These are phyloP conservation scores for Hymenoscyphus salicellus DNA, from an alignment of 2,329 filamentous ascomycete genomes.

Conservation along the genomic window DNA sequence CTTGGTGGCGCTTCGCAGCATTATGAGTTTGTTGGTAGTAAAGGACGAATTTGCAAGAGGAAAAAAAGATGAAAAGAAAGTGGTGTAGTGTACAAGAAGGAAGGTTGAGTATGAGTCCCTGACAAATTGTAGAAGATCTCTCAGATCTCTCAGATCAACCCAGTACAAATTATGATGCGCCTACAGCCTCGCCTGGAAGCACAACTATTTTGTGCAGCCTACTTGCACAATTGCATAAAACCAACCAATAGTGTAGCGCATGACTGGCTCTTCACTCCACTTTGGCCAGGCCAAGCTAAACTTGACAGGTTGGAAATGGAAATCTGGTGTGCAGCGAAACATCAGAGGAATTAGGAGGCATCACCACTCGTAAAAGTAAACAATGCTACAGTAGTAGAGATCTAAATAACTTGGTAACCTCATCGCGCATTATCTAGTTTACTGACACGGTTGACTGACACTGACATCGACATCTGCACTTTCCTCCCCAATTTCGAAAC, in stretches of 20 bases:
- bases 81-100: not conserved
- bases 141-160: not conserved
- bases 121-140: not conserved
- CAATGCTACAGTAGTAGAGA: too few relatives aligned
- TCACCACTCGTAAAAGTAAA: not conserved
- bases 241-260: too few relatives aligned
- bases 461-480: not conserved
- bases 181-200: not conserved
- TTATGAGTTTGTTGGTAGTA: conserved; percentile 29
- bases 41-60: not conserved
- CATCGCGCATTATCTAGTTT: not conserved
- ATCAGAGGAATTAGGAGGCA: not conserved
- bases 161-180: not conserved
- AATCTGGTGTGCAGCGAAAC: not conserved
- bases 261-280: too few relatives aligned
- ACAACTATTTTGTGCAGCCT: not conserved
- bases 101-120: not conserved
- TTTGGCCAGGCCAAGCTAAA: not conserved
- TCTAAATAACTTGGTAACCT: not conserved
- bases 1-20: conserved; percentile 52
- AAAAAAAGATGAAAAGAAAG: not conserved
- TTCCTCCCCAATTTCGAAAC: conserved; percentile 1
- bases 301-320: not conserved
- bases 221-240: not conserved
- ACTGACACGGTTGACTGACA: not conserved